Evolutionary conservation across 1,284 basidiomycete species (phyloP).

Genomic region (Prillingera fragicola): DNA sequence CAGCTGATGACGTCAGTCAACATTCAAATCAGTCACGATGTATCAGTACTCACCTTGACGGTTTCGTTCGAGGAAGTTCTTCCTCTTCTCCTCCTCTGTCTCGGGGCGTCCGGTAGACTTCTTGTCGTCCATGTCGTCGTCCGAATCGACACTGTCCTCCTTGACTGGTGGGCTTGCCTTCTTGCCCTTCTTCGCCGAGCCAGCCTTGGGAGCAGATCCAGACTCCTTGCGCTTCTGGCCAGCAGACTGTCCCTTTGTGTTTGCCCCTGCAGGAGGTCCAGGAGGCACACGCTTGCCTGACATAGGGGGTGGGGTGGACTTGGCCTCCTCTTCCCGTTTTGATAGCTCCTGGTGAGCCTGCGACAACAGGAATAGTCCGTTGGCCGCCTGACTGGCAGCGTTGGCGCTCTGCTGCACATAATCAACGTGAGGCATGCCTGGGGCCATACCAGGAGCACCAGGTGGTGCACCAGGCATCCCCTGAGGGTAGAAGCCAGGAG

Average conservation of each 20-base stretch:
- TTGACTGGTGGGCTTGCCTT: too few relatives aligned
- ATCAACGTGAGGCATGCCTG: constrained; percentile 29
- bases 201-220: constrained; percentile 9
- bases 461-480: constrained; percentile 20
- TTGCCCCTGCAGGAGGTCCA: constrained; percentile 5
- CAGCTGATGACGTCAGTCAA: too few relatives aligned
- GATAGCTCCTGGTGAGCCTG: constrained; percentile 93
- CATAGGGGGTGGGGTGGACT: constrained; percentile 24
- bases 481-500: constrained; percentile 17
- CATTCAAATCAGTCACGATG: background rate
- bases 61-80: constrained; percentile 90
- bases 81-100: constrained; percentile 91
- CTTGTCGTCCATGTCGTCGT: constrained; percentile 46
- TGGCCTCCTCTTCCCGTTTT: constrained; percentile 70
- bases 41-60: constrained; percentile 65
- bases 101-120: constrained; percentile 60
- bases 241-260: constrained; percentile 3
- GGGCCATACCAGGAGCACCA: constrained; percentile 7
- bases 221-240: constrained; percentile 34
- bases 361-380: constrained; percentile 84
- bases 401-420: constrained; percentile 46
- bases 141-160: constrained; percentile 3
- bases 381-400: constrained; percentile 58
- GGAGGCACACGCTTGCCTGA: constrained; percentile 17
- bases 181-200: constrained; percentile 44